A percentile compares a stretch with the other conserved stretches of the same genome.
phyloP scores from a whole-genome alignment of 2,329 filamentous ascomycete species.

The Didymella arachidicola region DNA sequence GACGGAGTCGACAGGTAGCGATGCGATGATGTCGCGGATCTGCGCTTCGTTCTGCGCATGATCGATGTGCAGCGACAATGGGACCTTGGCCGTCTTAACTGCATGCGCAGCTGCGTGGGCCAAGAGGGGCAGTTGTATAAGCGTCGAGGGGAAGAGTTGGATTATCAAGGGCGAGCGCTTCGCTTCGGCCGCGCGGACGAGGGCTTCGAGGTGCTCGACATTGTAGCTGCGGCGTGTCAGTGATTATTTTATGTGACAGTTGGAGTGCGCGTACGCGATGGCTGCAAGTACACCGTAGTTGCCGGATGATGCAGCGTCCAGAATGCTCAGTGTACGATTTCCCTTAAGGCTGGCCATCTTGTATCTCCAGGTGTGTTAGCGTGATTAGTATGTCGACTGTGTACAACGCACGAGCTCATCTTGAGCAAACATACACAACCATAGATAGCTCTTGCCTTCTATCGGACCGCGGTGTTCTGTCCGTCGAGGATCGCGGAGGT shows the following conservation, averaged over 20 bases:
- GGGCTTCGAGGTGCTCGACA: slow-evolving; percentile 46
- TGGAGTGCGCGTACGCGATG: slow-evolving; percentile 38
- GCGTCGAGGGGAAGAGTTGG: slow-evolving; percentile 65
- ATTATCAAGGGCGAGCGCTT: slow-evolving; percentile 48
- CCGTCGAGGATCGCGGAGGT: slow-evolving; percentile 12
- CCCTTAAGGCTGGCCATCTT: slow-evolving; percentile 26
- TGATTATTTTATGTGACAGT: too few relatives aligned
- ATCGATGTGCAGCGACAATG: slow-evolving; percentile 57
- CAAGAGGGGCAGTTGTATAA: slow-evolving; percentile 66
- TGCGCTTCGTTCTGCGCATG: slow-evolving; percentile 56
- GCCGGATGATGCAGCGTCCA: slow-evolving; percentile 63
- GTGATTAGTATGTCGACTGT: not conserved
- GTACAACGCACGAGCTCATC: not conserved
- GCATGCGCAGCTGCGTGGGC: slow-evolving; percentile 55
- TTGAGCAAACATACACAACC: not conserved
- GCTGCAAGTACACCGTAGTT: slow-evolving; percentile 66
- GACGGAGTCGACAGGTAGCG: slow-evolving; percentile 72
- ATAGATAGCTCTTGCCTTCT: slow-evolving; percentile 8
- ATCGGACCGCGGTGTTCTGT: slow-evolving; percentile 15
- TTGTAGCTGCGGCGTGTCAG: slow-evolving; percentile 40
- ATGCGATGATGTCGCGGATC: slow-evolving; percentile 52
- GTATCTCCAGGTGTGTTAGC: not conserved
- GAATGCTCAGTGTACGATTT: slow-evolving; percentile 55
- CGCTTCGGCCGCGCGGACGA: slow-evolving; percentile 46
- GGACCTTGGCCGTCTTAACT: slow-evolving; percentile 52